Evolutionary conservation across 1,139 yeast genomes (phyloP).

Genomic region (Williopsis jadinii): DNA sequence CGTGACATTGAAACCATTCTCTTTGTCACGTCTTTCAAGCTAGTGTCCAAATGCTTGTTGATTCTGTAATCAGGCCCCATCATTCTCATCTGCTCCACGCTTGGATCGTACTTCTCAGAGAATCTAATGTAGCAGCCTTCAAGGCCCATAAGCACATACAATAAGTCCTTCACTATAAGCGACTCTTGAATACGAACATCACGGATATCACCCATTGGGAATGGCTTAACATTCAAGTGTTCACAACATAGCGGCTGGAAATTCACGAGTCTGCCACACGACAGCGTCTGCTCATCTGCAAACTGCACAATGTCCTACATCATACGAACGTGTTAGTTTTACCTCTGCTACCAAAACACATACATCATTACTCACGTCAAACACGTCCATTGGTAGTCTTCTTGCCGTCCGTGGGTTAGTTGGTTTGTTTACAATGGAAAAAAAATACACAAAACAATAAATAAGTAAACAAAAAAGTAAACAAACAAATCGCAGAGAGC

Average conservation of each 20-base stretch:
- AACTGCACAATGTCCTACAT: slow-evolving; percentile 7
- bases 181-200: slow-evolving; percentile 61
- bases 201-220: slow-evolving; percentile 36
- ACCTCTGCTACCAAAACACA: neutral
- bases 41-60: slow-evolving; percentile 65
- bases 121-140: slow-evolving; percentile 78
- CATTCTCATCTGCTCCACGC: slow-evolving; percentile 30
- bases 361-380: slow-evolving; percentile 1
- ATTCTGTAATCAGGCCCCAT: slow-evolving; percentile 72
- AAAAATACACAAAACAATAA: neutral
- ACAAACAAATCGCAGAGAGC: neutral
- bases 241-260: slow-evolving; percentile 27
- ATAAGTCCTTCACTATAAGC: slow-evolving; percentile 59
- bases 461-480: neutral
- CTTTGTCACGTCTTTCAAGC: slow-evolving; percentile 67
- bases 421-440: no score
- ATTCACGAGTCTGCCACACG: slow-evolving; percentile 20
- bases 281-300: neutral
- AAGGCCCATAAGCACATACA: slow-evolving; percentile 63
- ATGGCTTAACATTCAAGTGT: slow-evolving; percentile 31
- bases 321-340: slow-evolving; percentile 2
- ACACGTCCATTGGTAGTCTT: slow-evolving; percentile 2
- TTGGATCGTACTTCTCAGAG: slow-evolving; percentile 52
- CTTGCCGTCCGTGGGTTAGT: neutral
- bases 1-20: slow-evolving; percentile 58